Percentiles rank a stretch among this genome's conserved stretches.
These are phyloP conservation scores for Fusarium sororula DNA, from an alignment of 2,329 filamentous ascomycete genomes.

Conservation along the genomic window DNA sequence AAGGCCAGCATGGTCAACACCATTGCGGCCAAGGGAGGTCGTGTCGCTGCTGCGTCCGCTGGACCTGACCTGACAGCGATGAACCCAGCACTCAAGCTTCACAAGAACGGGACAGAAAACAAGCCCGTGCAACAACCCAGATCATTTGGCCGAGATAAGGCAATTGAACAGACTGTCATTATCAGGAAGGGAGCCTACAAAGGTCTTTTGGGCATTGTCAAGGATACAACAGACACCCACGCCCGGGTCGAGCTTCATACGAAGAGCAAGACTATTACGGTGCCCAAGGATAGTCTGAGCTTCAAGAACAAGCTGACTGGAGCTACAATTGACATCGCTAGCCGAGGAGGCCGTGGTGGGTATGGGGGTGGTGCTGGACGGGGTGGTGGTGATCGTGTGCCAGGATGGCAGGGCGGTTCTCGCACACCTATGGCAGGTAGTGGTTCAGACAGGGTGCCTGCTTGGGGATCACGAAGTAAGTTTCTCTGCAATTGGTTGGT, in stretches of 20 bases:
- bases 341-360: slow-evolving; percentile 57
- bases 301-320: slow-evolving; percentile 88
- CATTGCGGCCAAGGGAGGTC: slow-evolving; percentile 91
- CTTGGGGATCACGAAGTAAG: slow-evolving; percentile 78
- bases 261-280: slow-evolving; percentile 89
- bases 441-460: slow-evolving; percentile 75
- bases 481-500: slow-evolving; percentile 31
- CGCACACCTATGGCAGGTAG: slow-evolving; percentile 72
- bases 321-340: slow-evolving; percentile 76
- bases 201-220: slow-evolving; percentile 92
- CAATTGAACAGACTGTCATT: slow-evolving; percentile 91
- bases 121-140: slow-evolving; percentile 71
- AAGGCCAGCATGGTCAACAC: slow-evolving; percentile 87
- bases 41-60: slow-evolving; percentile 63
- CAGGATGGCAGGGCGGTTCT: slow-evolving; percentile 70
- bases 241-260: slow-evolving; percentile 94
- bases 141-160: slow-evolving; percentile 80
- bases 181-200: slow-evolving; percentile 91
- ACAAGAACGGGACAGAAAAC: slow-evolving; percentile 64
- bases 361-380: slow-evolving; percentile 55
- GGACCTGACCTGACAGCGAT: slow-evolving; percentile 87
- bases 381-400: slow-evolving; percentile 56
- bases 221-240: slow-evolving; percentile 86
- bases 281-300: slow-evolving; percentile 81
- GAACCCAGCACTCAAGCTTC: slow-evolving; percentile 88